phyloP scores from a whole-genome alignment of 345 rosid species.

The Hypericum androsaemum region DNA sequence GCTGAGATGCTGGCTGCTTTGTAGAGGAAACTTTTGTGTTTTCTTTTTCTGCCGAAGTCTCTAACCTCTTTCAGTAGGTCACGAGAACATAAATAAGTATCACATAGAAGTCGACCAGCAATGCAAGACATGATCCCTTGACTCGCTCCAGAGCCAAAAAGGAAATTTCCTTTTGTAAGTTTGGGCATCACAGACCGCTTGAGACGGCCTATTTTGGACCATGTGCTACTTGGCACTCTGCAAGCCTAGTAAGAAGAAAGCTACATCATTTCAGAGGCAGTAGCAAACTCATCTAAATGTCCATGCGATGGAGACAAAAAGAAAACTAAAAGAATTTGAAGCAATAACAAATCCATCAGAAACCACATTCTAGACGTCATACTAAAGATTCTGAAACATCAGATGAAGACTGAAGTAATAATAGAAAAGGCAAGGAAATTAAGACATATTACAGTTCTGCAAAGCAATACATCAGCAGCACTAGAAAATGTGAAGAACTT shows the following conservation, averaged over 20 bases:
- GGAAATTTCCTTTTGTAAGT: constrained; percentile 57
- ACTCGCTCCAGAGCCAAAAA: constrained; percentile 89
- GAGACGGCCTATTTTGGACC: constrained; percentile 98
- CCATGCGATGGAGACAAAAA: constrained; percentile 3
- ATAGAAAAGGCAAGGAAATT: no score
- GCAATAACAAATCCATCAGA: background rate
- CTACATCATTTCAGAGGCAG: background rate
- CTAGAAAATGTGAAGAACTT: no score
- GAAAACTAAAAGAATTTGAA: constrained; percentile 1
- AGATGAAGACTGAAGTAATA: no score
- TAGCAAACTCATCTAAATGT: constrained; percentile 4
- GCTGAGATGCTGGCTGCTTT: background rate
- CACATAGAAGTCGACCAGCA: constrained; percentile 92
- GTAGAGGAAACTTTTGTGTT: background rate
- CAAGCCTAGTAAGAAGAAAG: constrained; percentile 52
- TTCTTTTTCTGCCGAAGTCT: constrained; percentile 11
- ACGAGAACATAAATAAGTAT: constrained; percentile 79
- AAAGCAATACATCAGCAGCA: no score
- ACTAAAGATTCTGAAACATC: no score
- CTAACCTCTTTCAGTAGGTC: constrained; percentile 84
- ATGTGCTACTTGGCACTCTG: constrained; percentile 74
- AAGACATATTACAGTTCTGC: no score
- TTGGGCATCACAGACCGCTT: constrained; percentile 93
- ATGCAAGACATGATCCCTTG: constrained; percentile 90
- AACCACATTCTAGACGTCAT: background rate